Percentiles rank a stretch among this genome's conserved stretches.
These are phyloP conservation scores for Rubia yunnanensis DNA, from an alignment of 257 asterid species.

Conservation along the genomic window DNA sequence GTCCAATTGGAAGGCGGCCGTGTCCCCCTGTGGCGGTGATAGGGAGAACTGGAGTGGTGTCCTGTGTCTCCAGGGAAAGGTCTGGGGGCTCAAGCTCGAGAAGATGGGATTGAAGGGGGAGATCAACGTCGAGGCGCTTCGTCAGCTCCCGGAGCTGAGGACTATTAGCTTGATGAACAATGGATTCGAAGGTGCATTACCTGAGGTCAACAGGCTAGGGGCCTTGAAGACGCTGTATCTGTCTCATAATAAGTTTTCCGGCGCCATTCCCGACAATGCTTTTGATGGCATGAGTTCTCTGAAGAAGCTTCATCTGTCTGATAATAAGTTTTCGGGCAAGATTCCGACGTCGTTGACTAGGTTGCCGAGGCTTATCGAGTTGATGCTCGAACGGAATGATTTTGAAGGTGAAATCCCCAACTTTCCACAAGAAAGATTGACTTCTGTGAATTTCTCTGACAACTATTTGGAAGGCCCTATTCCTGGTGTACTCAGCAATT, in stretches of 20 bases:
- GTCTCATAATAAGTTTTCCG: slow-evolving; percentile 48
- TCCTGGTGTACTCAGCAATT: slow-evolving; percentile 35
- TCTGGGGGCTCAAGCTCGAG: slow-evolving; percentile 61
- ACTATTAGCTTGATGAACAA: slow-evolving; percentile 56
- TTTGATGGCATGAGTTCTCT: slow-evolving; percentile 52
- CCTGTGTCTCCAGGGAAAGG: slow-evolving; percentile 37
- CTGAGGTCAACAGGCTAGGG: slow-evolving; percentile 30
- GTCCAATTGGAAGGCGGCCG: slow-evolving; percentile 26
- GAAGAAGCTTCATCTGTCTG: slow-evolving; percentile 55
- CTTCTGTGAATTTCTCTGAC: slow-evolving; percentile 33
- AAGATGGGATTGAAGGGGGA: slow-evolving; percentile 52
- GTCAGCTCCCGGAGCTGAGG: slow-evolving; percentile 30
- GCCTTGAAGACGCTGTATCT: slow-evolving; percentile 36
- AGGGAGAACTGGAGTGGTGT: slow-evolving; percentile 34
- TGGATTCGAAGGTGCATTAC: slow-evolving; percentile 48
- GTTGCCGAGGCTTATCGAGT: slow-evolving; percentile 46
- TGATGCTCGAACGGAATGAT: slow-evolving; percentile 45
- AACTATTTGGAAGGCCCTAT: slow-evolving; percentile 52
- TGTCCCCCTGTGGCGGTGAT: slow-evolving; percentile 29
- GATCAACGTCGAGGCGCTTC: slow-evolving; percentile 48
- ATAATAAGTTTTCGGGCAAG: slow-evolving; percentile 44
- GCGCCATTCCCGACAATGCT: slow-evolving; percentile 29
- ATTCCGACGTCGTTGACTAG: slow-evolving; percentile 42
- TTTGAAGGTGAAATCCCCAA: slow-evolving; percentile 52
- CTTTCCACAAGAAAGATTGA: slow-evolving; percentile 29